Evolutionary conservation across 768 basidiomycete genomes (phyloP).

Genomic region (Leccinum pellstonianum): DNA sequence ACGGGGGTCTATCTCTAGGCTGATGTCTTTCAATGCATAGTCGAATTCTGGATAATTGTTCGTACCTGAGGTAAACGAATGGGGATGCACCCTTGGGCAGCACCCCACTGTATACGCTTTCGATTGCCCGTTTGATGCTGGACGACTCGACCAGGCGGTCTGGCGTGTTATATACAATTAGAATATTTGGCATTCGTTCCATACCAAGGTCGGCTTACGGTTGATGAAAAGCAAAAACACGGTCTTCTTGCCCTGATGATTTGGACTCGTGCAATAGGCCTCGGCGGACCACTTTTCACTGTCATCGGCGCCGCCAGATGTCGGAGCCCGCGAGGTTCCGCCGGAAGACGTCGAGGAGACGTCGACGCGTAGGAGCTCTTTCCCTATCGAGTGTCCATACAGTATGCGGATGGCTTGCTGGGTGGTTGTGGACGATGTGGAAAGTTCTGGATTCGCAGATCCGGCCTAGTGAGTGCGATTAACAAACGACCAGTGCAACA

Average conservation of each 20-base stretch:
- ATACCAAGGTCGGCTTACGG: conserved; percentile 48
- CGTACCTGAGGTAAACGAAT: conserved; percentile 93
- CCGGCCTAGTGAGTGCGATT: conserved; percentile 52
- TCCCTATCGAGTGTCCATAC: conserved; percentile 79
- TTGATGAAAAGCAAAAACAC: conserved; percentile 93
- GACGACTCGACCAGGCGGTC: conserved; percentile 91
- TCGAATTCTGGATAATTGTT: not conserved
- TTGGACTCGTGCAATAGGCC: conserved; percentile 79
- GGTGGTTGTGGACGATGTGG: conserved; percentile 68
- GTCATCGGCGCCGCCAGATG: conserved; percentile 25
- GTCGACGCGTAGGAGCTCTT: conserved; percentile 60
- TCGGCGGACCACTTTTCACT: conserved; percentile 67
- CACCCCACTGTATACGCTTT: conserved; percentile 78
- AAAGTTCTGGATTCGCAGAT: conserved; percentile 72
- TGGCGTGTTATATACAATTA: conserved; percentile 29
- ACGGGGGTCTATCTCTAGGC: conserved; percentile 79
- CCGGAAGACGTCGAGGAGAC: conserved; percentile 32
- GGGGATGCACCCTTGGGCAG: conserved; percentile 88
- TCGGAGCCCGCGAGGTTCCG: conserved; percentile 20
- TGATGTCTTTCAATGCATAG: conserved; percentile 29
- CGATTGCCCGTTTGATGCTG: conserved; percentile 83
- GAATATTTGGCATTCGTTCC: not conserved
- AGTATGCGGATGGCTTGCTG: conserved; percentile 72
- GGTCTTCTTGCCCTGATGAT: conserved; percentile 86
- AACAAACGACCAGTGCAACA: not conserved